Conservation (phyloP, 1,284 basidiomycete genomes). For the Puccinia horiana region DNA sequence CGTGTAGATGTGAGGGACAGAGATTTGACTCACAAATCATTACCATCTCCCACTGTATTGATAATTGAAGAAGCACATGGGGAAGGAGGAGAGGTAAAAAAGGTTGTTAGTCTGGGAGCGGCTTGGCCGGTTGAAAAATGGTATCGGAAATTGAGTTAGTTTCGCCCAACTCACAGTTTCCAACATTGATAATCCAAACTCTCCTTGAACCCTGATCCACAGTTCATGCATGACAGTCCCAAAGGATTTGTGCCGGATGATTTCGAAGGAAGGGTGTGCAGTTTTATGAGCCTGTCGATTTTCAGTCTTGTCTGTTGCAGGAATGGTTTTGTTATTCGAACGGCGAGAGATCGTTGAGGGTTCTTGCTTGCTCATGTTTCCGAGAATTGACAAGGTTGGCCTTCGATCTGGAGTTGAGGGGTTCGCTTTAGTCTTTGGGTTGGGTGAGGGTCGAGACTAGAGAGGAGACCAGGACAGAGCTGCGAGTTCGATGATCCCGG, state of each 20-base stretch:
- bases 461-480: too few species aligned
- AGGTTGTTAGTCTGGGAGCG: not conserved
- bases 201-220: slow-evolving; percentile 48
- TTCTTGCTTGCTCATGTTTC: not conserved
- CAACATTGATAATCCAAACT: slow-evolving; percentile 48
- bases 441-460: too few species aligned
- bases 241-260: slow-evolving; percentile 47
- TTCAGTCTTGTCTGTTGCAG: not conserved
- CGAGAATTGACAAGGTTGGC: not conserved
- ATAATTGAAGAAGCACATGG: not conserved
- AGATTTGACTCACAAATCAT: slow-evolving; percentile 35
- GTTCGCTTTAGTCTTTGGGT: too few species aligned
- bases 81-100: not conserved
- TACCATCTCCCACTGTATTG: slow-evolving; percentile 43
- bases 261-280: slow-evolving; percentile 39
- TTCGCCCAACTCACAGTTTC: slow-evolving; percentile 37
- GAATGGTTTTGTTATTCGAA: not conserved
- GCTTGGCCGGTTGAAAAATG: not conserved
- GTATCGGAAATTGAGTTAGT: not conserved
- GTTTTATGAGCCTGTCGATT: slow-evolving; percentile 5
- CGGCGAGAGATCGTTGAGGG: not conserved
- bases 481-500: too few species aligned
- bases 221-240: slow-evolving; percentile 45
- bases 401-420: not conserved
- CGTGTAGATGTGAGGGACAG: not conserved